Evolutionary conservation across 139 green algal genomes (phyloP).

Genomic region (Tetradesmus obliquus): DNA sequence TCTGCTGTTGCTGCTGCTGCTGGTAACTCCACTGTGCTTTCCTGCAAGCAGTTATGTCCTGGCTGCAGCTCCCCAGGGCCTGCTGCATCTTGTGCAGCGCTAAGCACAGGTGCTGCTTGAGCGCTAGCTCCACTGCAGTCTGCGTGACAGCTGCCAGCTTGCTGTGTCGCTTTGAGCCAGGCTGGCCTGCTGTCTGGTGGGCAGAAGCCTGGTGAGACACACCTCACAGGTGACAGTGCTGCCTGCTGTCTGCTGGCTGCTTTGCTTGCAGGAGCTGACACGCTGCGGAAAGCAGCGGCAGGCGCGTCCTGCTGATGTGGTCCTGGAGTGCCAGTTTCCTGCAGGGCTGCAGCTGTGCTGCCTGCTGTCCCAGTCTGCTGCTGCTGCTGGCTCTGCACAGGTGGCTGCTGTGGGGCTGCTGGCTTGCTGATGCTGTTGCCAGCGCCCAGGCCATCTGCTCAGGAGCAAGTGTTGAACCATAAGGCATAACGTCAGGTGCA

Average conservation of each 20-base stretch:
- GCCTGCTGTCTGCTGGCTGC: neutral
- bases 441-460: neutral
- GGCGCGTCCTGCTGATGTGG: neutral
- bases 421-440: neutral
- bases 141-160: neutral
- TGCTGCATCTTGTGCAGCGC: neutral
- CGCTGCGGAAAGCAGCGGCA: neutral
- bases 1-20: neutral
- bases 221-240: neutral
- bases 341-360: neutral
- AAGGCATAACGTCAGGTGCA: no score
- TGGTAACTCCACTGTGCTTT: neutral
- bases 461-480: no score
- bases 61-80: neutral
- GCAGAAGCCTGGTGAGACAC: slow-evolving; percentile 10
- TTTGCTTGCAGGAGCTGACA: neutral
- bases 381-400: neutral
- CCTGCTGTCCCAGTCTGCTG: neutral
- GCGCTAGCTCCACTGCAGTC: neutral
- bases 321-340: neutral
- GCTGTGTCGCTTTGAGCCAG: neutral
- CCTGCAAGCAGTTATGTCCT: neutral
- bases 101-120: neutral
- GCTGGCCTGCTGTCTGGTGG: neutral
- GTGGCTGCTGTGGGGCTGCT: neutral